Evolutionary conservation across 495 filamentous ascomycete genomes (phyloP), one percentile per base, ranked within the genome.

Genomic region (Penicillium daleae): DNA sequence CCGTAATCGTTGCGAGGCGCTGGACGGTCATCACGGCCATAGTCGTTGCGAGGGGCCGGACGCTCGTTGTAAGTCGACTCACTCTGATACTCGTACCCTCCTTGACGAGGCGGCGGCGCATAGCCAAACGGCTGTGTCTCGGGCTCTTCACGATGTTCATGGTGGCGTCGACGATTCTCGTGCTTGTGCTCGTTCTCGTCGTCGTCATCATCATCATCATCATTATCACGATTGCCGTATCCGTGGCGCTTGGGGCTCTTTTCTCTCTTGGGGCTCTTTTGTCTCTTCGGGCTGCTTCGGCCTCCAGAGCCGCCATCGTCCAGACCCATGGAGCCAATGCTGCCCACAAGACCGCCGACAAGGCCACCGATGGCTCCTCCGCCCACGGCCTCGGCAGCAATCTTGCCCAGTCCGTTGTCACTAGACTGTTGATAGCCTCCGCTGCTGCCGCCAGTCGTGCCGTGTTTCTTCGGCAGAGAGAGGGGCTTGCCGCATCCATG

Each of bases 401-500:
- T 60, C 42, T 78, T 75, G 42, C 73, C 74, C 33, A 84, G 63
- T 15, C 74, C 75, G 32, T 66, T 62, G 19, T 68, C 60, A 50
- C 61, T 62, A n/a, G 71, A 56, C 21, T 56, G 54, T 15, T 70
- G 52, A 52, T 72, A 58, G 15, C 63, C 60, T 57, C 51, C 62
- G 19, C 65, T 66, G 32, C 71, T 73, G 44, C 72, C 63, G 19
- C 75, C 66, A 31, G 27, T 9, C 24, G 42, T 39, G 35, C 54
- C 33, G 13, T 56, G 19, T n/a, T 26, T 39, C 33, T 75, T 80
- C 29, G 83, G 82, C 71, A 90, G 83, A 24, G 83, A 76, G 5
- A 92, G 70, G 13, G 89, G 87, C 66, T 89, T 89, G 51, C 91
- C 89, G 67, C 92, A 95, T 48, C 92, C 92, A 73, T 96, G 92